A percentile compares a stretch with the other conserved stretches of the same genome.
These are phyloP conservation scores for Phyllosticta citribraziliensis DNA, from an alignment of 2,329 filamentous ascomycete genomes.

Conservation along the genomic window DNA sequence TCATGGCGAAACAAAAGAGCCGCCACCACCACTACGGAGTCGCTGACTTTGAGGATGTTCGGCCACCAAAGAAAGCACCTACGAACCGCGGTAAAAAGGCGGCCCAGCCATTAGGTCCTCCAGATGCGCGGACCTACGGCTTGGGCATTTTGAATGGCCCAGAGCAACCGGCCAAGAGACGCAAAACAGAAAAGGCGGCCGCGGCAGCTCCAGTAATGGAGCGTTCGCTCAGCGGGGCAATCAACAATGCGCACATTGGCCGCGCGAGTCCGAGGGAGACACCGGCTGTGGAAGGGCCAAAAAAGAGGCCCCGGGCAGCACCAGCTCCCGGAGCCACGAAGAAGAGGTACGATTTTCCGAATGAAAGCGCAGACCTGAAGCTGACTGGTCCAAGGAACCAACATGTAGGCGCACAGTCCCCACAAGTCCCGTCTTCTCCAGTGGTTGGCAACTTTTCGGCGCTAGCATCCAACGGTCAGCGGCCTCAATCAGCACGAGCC, in stretches of 20 bases:
- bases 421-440: conserved; percentile 66
- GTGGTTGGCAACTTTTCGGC: conserved; percentile 53
- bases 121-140: conserved; percentile 41
- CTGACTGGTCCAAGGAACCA: conserved; percentile 13
- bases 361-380: neutral
- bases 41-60: conserved; percentile 67
- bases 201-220: conserved; percentile 46
- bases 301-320: conserved; percentile 63
- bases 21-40: conserved; percentile 57
- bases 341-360: conserved; percentile 57
- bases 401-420: conserved; percentile 50
- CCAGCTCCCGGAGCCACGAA: conserved; percentile 60
- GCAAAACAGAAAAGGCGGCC: conserved; percentile 63
- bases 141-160: conserved; percentile 55
- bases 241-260: conserved; percentile 37
- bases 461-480: conserved; percentile 47
- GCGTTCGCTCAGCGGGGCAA: conserved; percentile 52
- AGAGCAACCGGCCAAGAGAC: conserved; percentile 56
- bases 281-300: conserved; percentile 51
- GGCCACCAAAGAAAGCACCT: conserved; percentile 50
- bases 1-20: conserved; percentile 58
- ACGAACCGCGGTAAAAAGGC: conserved; percentile 55
- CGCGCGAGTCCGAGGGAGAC: conserved; percentile 58
- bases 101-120: conserved; percentile 38
- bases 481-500: conserved; percentile 59